Base-by-base conservation (phyloP, 2,329 filamentous ascomycete species). In the Trichoderma afroharzianum region DNA sequence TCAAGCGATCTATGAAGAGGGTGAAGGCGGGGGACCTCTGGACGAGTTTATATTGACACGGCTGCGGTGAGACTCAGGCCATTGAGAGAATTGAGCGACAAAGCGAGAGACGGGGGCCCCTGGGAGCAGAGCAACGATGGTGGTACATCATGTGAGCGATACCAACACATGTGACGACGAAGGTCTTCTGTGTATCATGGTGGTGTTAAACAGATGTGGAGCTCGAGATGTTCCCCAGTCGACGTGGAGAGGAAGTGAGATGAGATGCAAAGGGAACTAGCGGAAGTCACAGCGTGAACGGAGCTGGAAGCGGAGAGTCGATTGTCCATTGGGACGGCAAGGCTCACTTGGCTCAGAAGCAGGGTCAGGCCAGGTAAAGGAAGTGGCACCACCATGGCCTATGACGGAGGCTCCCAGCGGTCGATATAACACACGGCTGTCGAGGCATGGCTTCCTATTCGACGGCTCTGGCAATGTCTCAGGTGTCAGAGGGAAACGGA, bases 121-220 rank as follows among this genome's bases (percentile, higher is more conserved):
- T 9, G 12, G 55, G 64, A 50, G 28, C 50, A 68, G 47, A 53
- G 47, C n/a, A 68, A 47, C 21, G 53, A 47, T 50, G 55, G 64
- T 61, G 43, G 55, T 30, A 59, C 64, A 68, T 68, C 64, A 68
- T 68, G 64, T 68, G 64, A 47, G 55, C 36, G 8, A 33, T 61
- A 32, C 36, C 53, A 61, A 68, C 64, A 68, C 64, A 68, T 68
- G 64, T 68, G 55, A 68, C 55, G 64, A 39, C n/a, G n/a, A 68
- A 68, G 26, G 53, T 50, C 55, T 50, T 59, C 26, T 68, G 55
- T 68, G 64, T 68, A 68, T 61, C 64, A 61, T 24, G 64, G 24
- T 47, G 36, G 26, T 68, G 64, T 68, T 68, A 68, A 68, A 59
- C 55, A 59, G 64, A 61, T 68, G 64, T 68, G 64, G 64, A 68